Conservation (phyloP, 768 basidiomycete species). For the Tulasnella sp. region DNA sequence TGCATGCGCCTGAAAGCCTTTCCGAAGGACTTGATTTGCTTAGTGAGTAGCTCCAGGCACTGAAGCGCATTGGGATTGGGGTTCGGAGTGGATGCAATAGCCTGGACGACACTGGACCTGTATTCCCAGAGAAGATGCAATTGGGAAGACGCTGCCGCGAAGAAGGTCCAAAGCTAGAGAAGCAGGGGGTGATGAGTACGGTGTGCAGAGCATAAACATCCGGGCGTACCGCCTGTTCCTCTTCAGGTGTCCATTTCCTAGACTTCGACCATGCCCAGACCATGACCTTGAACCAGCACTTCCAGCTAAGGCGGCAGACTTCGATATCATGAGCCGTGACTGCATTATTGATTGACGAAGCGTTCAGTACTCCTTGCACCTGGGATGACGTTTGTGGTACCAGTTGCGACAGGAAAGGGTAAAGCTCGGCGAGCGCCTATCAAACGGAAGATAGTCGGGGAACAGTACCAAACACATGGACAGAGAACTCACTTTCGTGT, state of each 20-base stretch:
- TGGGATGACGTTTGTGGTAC: constrained; percentile 45
- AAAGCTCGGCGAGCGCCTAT: constrained; percentile 46
- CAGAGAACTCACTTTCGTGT: constrained; percentile 40
- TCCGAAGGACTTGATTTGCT: constrained; percentile 59
- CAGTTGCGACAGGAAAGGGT: constrained; percentile 44
- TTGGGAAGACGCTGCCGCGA: constrained; percentile 47
- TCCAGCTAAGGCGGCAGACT: constrained; percentile 60
- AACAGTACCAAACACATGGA: neutral
- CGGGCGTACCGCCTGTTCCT: constrained; percentile 9
- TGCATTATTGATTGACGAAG: constrained; percentile 29
- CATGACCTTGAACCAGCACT: constrained; percentile 58
- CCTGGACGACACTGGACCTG: constrained; percentile 43
- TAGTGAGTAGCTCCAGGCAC: constrained; percentile 48
- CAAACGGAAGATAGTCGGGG: neutral
- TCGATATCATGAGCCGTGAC: constrained; percentile 37
- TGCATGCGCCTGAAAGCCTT: constrained; percentile 67
- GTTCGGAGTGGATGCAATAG: constrained; percentile 26
- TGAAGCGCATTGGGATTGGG: constrained; percentile 32
- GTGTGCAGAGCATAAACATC: neutral
- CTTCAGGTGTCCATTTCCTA: constrained; percentile 30
- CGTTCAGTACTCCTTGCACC: constrained; percentile 27
- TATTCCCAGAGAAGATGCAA: constrained; percentile 43
- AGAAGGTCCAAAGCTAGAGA: constrained; percentile 47
- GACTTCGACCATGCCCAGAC: constrained; percentile 55
- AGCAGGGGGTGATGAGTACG: too few relatives aligned